phyloP scores from a whole-genome alignment of 352 stramenopile species.

The Elongisporangium undulatum region DNA sequence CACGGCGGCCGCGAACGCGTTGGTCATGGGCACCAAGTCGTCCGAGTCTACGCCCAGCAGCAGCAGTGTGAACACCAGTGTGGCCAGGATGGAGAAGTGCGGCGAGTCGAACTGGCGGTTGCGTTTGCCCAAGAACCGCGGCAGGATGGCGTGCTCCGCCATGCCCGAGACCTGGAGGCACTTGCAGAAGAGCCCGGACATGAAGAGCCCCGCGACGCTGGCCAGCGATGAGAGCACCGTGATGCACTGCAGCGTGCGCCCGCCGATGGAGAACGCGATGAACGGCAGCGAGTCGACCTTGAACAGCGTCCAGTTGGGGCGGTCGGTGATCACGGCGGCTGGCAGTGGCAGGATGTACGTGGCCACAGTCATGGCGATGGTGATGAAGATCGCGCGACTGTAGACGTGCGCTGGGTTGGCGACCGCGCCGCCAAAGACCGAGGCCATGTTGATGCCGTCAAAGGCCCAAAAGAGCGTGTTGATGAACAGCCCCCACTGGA shows the following conservation, averaged over 20 bases:
- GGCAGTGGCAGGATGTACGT: slow-evolving; percentile 65
- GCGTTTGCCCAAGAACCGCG: slow-evolving; percentile 66
- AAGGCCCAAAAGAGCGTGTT: slow-evolving; percentile 95
- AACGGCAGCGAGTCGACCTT: slow-evolving; percentile 83
- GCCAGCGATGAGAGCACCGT: slow-evolving; percentile 76
- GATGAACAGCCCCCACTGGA: slow-evolving; percentile 76
- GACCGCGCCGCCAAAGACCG: slow-evolving; percentile 84
- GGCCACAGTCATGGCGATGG: slow-evolving; percentile 18
- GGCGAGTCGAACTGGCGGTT: slow-evolving; percentile 33
- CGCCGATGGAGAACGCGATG: slow-evolving; percentile 82
- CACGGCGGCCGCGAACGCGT: slow-evolving; percentile 85
- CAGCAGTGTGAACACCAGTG: slow-evolving; percentile 26
- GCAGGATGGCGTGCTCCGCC: slow-evolving; percentile 79
- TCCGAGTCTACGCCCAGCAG: slow-evolving; percentile 48
- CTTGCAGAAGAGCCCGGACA: slow-evolving; percentile 89
- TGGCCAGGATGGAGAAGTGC: slow-evolving; percentile 34
- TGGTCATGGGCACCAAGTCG: slow-evolving; percentile 83
- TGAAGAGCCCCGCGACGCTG: slow-evolving; percentile 86
- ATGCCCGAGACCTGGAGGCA: slow-evolving; percentile 79
- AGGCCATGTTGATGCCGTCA: slow-evolving; percentile 89
- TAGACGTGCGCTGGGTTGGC: slow-evolving; percentile 69
- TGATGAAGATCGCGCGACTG: slow-evolving; percentile 30
- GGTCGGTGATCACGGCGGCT: slow-evolving; percentile 64
- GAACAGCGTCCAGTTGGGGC: slow-evolving; percentile 76
- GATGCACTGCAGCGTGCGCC: slow-evolving; percentile 79